Evolutionary conservation across 768 basidiomycete species (phyloP), one percentile per base, ranked within the genome.

Genomic region (Fistulinella prunicolor): DNA sequence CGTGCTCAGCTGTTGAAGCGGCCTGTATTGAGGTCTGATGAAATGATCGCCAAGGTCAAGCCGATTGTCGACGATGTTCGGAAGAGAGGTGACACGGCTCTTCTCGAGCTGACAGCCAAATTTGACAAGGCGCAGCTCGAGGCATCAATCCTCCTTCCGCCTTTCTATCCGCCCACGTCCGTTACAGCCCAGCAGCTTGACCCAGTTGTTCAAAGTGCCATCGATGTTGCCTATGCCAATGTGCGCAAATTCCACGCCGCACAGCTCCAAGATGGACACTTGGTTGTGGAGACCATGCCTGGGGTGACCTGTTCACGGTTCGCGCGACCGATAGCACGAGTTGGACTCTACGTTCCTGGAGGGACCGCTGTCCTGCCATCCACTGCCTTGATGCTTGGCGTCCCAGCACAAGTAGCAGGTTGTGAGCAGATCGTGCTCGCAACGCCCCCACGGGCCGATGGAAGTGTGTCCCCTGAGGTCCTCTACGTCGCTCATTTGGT

Each of bases 301-400:
- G 96, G 96, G 9, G 94, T 99, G 37, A 85, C 91, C 2, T 98
- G 96, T 70, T 87, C 92, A 41, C 84, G 96, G 34, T 96, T 98
- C 67, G 87, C 92, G 2, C 83, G 94, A 38, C 86, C 96, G n/a
- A 94, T 99, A 59, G 85, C 88, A 40, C 85, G 94, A 37, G 95
- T 98, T 26, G 96, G 96, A 30, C 74, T 99, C 38, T 99, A 99
- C 70, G 87, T 99, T 3, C 96, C 96, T 2, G 96, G 96, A 23
- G 96, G 96, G 14, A 98, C 96, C 4, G 96, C 96, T 2, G 79
- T 98, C 38, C 77, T 99, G 16, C 96, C 96, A 12, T 94, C 91
- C 5, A 98, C 96, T 17, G 95, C 96, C 3, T 78, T 99, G 58
- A 97, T 97, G 94, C 83, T 99, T 17, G 95, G 95, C 50, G 86